Conservation (phyloP, 1,284 basidiomycete genomes). For the Laetiporus sulphureus region DNA sequence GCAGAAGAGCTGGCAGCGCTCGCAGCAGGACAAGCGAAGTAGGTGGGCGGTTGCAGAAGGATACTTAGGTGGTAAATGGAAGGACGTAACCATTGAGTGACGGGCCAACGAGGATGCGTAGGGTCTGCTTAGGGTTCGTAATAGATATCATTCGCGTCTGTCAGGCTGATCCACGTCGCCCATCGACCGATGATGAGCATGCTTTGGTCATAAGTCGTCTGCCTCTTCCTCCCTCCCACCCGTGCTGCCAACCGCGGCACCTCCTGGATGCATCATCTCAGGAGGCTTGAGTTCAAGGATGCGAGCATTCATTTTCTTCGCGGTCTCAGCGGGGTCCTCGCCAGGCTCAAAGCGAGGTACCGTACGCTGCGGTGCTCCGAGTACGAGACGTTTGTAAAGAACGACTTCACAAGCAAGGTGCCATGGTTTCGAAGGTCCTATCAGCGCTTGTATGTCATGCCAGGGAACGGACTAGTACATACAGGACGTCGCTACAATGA, state of each 20-base stretch:
- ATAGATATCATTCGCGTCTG: background rate
- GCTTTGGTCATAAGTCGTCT: background rate
- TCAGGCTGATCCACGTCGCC: background rate
- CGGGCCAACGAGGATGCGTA: background rate
- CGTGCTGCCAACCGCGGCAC: too few species aligned
- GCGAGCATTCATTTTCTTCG: too few species aligned
- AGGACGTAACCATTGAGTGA: background rate
- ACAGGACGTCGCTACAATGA: conserved; percentile 56
- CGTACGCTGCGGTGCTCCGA: conserved; percentile 50
- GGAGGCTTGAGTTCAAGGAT: too few species aligned
- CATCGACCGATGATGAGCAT: too few species aligned
- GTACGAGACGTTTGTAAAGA: conserved; percentile 55
- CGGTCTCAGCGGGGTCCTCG: conserved; percentile 4
- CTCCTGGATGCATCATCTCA: too few species aligned
- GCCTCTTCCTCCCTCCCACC: conserved; percentile 1
- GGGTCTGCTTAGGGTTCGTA: background rate
- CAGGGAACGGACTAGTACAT: conserved; percentile 14
- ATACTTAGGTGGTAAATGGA: background rate
- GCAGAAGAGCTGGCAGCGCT: conserved; percentile 13
- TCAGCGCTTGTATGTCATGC: background rate
- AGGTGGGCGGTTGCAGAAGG: conserved; percentile 1
- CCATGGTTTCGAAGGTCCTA: background rate
- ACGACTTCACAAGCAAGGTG: conserved; percentile 54
- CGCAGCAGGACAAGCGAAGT: conserved; percentile 15
- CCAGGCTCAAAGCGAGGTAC: conserved; percentile 21